Base-by-base conservation (phyloP, 140 eudicot species). In the Senecio squalidus region DNA sequence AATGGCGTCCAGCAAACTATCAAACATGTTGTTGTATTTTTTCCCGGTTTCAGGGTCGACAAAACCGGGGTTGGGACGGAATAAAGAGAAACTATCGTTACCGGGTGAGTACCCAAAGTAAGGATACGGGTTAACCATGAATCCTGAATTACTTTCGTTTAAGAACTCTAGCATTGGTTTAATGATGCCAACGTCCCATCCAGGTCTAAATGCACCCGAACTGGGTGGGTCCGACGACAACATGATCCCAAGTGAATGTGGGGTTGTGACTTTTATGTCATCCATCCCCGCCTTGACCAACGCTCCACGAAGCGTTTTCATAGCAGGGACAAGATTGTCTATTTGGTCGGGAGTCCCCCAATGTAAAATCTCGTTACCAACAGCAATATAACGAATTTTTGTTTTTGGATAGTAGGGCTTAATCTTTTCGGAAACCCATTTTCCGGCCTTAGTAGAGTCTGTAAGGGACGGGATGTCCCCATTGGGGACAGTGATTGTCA, bases 91-190 rank as follows among this genome's bases (percentile, higher is more conserved):
- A 31, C 79, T 60, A 6, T 72, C 56, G 9, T 64, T 72, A 17
- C 74, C 57, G 2, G 66, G 46, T 21, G 70, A 51, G 57, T 62
- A 85, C 9, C 79, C 79, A 9, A 85, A 85, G 26, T 62, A 85
- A 0, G 89, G 94, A 66, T 84, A 84, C 0, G 94, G 94, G 57
- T 74, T 71, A 9, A 84, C 80, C 89, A 81, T 81, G 70, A 84
- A 84, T 4, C 79, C 81, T 0, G 89, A 68, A 1, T 60, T 28
- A 3, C 83, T 81, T 18, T 62, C 52, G 9, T 68, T 67, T 24
- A 55, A 76, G 43, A 84, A 84, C 22, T 72, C 61, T 2, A 85
- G 66, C 55, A 85, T 72, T 14, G 89, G 89, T 17, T 46, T 68
- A 38, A 85, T 55, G 38, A 84, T 72, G 16, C 39, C 68, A 3